A percentile compares a stretch with the other conserved stretches of the same genome.
Evolutionary conservation across 2,329 filamentous ascomycete genomes (phyloP).

Genomic region (Pseudogymnoascus sp.): DNA sequence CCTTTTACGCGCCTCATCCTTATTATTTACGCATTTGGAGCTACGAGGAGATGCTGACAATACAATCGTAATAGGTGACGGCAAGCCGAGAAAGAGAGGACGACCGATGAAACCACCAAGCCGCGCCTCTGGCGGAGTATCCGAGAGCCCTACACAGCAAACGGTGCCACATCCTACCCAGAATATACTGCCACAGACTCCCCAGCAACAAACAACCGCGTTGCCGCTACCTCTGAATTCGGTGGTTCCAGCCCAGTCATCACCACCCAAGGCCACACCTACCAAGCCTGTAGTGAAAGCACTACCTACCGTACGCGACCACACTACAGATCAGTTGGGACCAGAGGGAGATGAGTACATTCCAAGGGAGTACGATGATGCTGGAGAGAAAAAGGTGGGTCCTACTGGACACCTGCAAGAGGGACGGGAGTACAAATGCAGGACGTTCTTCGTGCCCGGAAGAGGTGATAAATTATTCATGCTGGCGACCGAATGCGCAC

Average conservation of each 20-base stretch:
- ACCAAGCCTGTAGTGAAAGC: constrained; percentile 85
- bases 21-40: neutral
- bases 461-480: constrained; percentile 94
- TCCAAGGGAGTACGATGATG: constrained; percentile 84
- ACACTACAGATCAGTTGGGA: constrained; percentile 92
- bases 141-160: constrained; percentile 50
- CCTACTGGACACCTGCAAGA: constrained; percentile 73
- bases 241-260: constrained; percentile 39
- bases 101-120: constrained; percentile 26
- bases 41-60: constrained; percentile 6
- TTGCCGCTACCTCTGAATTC: constrained; percentile 25
- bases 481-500: constrained; percentile 94
- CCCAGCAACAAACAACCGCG: constrained; percentile 35
- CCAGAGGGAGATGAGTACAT: constrained; percentile 89
- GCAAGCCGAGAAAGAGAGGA: constrained; percentile 33
- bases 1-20: neutral
- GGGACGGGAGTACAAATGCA: constrained; percentile 79
- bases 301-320: constrained; percentile 87
- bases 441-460: constrained; percentile 87
- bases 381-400: constrained; percentile 89
- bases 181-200: constrained; percentile 44
- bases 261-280: constrained; percentile 70
- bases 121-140: constrained; percentile 41
- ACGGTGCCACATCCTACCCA: constrained; percentile 38
- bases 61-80: constrained; percentile 32